Percentiles rank a stretch among this genome's conserved stretches.
These are phyloP conservation scores for Chalciporus sp. DNA, from an alignment of 1,284 basidiomycete genomes.

Conservation along the genomic window DNA sequence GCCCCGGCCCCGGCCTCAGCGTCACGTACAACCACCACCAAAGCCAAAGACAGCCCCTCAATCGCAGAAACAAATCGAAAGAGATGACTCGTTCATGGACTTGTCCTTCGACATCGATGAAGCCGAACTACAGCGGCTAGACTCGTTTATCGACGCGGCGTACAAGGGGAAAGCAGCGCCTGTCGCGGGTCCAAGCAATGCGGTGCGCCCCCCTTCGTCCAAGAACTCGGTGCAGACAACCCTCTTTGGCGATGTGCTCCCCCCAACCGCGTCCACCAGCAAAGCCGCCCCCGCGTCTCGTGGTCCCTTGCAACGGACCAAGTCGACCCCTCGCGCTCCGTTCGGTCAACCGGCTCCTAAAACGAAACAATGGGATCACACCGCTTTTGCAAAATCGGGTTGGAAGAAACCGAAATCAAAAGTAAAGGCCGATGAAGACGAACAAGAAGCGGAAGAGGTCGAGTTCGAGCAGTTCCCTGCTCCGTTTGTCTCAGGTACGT, in stretches of 20 bases:
- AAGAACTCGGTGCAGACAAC: conserved; percentile 60
- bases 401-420: conserved; percentile 55
- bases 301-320: conserved; percentile 44
- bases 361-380: conserved; percentile 86
- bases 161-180: conserved; percentile 39
- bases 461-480: conserved; percentile 85
- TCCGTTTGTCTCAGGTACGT: conserved; percentile 66
- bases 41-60: conserved; percentile 7
- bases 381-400: conserved; percentile 79
- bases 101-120: conserved; percentile 59
- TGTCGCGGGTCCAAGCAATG: conserved; percentile 45
- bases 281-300: conserved; percentile 29
- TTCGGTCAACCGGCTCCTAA: conserved; percentile 60
- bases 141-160: conserved; percentile 50
- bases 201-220: conserved; percentile 35
- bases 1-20: conserved; percentile 16
- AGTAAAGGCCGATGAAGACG: conserved; percentile 51
- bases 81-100: conserved; percentile 57
- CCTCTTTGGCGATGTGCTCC: conserved; percentile 59
- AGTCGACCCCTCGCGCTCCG: conserved; percentile 44
- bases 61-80: conserved; percentile 20
- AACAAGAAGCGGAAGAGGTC: conserved; percentile 53
- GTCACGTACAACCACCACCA: conserved; percentile 5
- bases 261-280: conserved; percentile 34
- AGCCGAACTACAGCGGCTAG: conserved; percentile 52